phyloP scores from a whole-genome alignment of 2,329 filamentous ascomycete genomes.

The Acrocalymma vagum region DNA sequence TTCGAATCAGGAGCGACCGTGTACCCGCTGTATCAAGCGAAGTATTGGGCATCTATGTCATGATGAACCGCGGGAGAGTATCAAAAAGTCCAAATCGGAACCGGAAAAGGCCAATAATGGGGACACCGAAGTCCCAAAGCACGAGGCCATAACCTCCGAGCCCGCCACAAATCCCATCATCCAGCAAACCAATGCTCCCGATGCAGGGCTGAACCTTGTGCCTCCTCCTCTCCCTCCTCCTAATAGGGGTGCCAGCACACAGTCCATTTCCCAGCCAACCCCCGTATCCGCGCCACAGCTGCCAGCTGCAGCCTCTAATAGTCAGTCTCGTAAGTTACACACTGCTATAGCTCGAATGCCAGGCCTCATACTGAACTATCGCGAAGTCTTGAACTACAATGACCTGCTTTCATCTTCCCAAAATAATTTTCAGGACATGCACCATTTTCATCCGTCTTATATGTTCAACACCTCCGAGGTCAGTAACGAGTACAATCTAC shows the following conservation, averaged over 20 bases:
- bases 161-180: constrained; percentile 32
- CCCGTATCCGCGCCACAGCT: constrained; percentile 73
- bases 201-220: constrained; percentile 49
- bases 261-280: constrained; percentile 77
- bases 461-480: constrained; percentile 96
- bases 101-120: constrained; percentile 44
- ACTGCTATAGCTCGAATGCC: constrained; percentile 26
- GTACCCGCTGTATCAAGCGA: constrained; percentile 96
- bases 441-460: constrained; percentile 90
- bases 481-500: constrained; percentile 93
- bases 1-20: constrained; percentile 86
- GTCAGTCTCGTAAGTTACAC: constrained; percentile 76
- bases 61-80: constrained; percentile 88
- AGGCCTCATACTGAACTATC: constrained; percentile 33
- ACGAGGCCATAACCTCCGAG: constrained; percentile 41
- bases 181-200: constrained; percentile 38
- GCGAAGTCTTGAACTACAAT: constrained; percentile 79
- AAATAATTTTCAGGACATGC: constrained; percentile 92
- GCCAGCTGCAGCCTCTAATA: constrained; percentile 68
- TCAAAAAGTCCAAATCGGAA: constrained; percentile 78
- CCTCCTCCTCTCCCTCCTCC: constrained; percentile 44
- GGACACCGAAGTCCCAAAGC: constrained; percentile 39
- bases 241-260: constrained; percentile 46
- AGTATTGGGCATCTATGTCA: constrained; percentile 99
- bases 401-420: constrained; percentile 78